Percentiles rank a stretch among this genome's conserved stretches.
Evolutionary conservation across 108 stramenopile genomes (phyloP).

Genomic region (Skeletonema potamos): DNA sequence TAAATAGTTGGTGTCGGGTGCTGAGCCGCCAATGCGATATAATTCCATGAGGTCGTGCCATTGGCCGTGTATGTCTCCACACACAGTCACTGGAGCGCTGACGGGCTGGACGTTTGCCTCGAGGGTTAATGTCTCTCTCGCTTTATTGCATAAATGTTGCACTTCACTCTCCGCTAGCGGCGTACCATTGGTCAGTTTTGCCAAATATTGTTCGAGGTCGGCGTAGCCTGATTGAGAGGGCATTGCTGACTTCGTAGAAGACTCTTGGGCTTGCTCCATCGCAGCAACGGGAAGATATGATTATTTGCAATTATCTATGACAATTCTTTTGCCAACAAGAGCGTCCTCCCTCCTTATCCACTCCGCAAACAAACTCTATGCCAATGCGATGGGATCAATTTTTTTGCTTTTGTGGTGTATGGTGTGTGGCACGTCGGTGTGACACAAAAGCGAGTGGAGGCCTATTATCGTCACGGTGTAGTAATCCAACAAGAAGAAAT

Average conservation of each 20-base stretch:
- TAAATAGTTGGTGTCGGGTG: conserved; percentile 97
- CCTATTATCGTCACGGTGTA: not conserved
- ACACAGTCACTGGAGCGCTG: conserved; percentile 91
- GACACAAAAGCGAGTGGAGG: too few relatives aligned
- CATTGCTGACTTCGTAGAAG: not conserved
- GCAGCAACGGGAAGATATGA: too few relatives aligned
- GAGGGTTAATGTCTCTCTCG: conserved; percentile 73
- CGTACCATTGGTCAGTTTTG: conserved; percentile 81
- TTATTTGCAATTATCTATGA: not conserved
- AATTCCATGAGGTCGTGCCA: conserved; percentile 95
- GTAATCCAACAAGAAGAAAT: not conserved
- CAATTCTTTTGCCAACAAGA: not conserved
- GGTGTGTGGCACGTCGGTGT: not conserved
- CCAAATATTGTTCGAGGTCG: conserved; percentile 85
- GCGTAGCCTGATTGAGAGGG: conserved; percentile 29
- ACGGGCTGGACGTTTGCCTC: conserved; percentile 92
- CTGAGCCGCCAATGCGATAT: conserved; percentile 91
- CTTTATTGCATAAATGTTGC: conserved; percentile 80
- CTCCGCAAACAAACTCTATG: not conserved
- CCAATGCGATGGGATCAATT: too few relatives aligned
- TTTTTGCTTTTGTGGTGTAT: not conserved
- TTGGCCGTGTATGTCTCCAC: conserved; percentile 92
- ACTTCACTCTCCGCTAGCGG: conserved; percentile 88
- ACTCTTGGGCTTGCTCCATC: conserved; percentile 8
- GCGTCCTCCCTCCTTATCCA: not conserved